A percentile compares a stretch with the other conserved stretches of the same genome.
Evolutionary conservation across 192 early-diverging fungal genomes (phyloP).

Genomic region (Podila epigama): DNA sequence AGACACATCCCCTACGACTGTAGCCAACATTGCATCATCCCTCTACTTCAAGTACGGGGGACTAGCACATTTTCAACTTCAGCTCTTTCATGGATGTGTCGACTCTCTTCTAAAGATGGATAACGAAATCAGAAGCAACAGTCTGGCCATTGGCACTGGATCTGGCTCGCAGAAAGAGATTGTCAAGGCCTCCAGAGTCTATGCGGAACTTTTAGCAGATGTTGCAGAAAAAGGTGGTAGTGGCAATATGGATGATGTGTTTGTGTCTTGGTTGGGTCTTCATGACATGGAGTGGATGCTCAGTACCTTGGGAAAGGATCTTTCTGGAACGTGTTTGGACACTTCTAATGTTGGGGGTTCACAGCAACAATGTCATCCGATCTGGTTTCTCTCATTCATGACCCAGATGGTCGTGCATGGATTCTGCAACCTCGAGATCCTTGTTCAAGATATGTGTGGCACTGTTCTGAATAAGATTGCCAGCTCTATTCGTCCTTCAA

Average conservation of each 20-base stretch:
- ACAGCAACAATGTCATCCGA: not conserved
- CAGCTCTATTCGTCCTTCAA: slow-evolving; percentile 6
- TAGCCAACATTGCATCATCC: slow-evolving; percentile 14
- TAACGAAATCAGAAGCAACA: not conserved
- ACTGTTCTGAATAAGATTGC: slow-evolving; percentile 24
- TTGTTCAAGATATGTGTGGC: slow-evolving; percentile 39
- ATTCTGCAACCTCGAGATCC: slow-evolving; percentile 30
- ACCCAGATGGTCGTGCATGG: slow-evolving; percentile 37
- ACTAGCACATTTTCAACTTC: slow-evolving; percentile 21
- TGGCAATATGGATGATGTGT: slow-evolving; percentile 29
- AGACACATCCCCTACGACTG: slow-evolving; percentile 12
- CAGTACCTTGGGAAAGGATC: slow-evolving; percentile 4
- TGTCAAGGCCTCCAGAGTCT: slow-evolving; percentile 13
- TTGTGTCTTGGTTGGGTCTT: slow-evolving; percentile 25
- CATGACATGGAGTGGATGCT: slow-evolving; percentile 38
- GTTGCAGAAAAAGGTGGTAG: slow-evolving; percentile 36
- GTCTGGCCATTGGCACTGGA: not conserved
- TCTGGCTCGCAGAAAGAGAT: slow-evolving; percentile 6
- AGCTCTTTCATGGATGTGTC: slow-evolving; percentile 23
- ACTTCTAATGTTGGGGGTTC: not conserved
- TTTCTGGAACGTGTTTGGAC: not conserved
- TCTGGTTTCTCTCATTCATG: slow-evolving; percentile 45
- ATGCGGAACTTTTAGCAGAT: slow-evolving; percentile 26
- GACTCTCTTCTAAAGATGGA: slow-evolving; percentile 25
- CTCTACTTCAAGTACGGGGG: slow-evolving; percentile 32